Conservation (phyloP, 2,329 filamentous ascomycete species). For the Myotisia sp. region DNA sequence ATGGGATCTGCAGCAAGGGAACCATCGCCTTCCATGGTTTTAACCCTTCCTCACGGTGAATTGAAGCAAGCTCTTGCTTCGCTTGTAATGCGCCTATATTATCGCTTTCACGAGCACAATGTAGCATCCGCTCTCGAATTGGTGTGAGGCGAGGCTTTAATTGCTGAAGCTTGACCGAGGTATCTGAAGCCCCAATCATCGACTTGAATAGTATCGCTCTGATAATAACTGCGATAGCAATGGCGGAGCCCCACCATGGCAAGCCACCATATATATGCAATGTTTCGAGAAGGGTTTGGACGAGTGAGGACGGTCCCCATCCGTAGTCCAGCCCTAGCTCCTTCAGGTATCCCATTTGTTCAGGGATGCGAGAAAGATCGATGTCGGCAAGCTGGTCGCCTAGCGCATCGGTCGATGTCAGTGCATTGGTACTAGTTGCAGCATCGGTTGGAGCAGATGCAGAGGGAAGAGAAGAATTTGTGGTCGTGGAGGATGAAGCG, state of each 20-base stretch:
- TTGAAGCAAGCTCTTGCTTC: constrained; percentile 34
- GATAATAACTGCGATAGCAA: constrained; percentile 48
- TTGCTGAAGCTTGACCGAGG: constrained; percentile 46
- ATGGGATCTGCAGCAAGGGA: constrained; percentile 50
- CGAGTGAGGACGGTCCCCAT: constrained; percentile 57
- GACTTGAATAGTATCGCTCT: constrained; percentile 54
- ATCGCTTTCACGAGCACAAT: constrained; percentile 32
- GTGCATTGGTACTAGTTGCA: constrained; percentile 9
- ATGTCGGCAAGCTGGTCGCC: constrained; percentile 16
- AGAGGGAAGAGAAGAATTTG: constrained; percentile 17
- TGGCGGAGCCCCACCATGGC: constrained; percentile 71
- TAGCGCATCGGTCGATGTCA: constrained; percentile 6
- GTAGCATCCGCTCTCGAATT: constrained; percentile 41
- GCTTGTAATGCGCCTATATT: constrained; percentile 33
- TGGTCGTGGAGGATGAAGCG: constrained; percentile 18
- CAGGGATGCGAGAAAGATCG: constrained; percentile 46
- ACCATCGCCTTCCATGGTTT: constrained; percentile 37
- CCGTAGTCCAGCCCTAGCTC: constrained; percentile 77
- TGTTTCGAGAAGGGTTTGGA: constrained; percentile 69
- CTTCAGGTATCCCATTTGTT: constrained; percentile 69
- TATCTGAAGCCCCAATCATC: constrained; percentile 47
- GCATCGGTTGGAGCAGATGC: constrained; percentile 11
- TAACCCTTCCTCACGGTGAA: constrained; percentile 45
- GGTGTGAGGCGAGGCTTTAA: constrained; percentile 46
- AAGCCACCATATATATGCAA: constrained; percentile 60